phyloP scores from a whole-genome alignment of 2,329 filamentous ascomycete species.

The Aspergillus persii region DNA sequence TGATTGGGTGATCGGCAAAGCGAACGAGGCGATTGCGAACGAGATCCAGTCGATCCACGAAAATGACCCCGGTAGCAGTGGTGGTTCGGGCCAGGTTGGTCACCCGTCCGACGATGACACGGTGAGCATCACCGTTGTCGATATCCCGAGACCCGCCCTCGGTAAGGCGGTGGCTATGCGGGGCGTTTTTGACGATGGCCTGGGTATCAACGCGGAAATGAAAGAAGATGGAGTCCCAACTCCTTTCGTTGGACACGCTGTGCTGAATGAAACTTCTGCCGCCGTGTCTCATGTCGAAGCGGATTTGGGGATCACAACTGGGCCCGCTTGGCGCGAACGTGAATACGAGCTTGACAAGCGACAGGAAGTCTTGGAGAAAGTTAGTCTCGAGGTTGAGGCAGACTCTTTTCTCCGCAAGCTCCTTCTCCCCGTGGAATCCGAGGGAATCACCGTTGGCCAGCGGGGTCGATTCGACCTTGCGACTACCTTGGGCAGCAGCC shows the following conservation, averaged over 20 bases:
- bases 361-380: conserved; percentile 80
- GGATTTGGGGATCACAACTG: conserved; percentile 73
- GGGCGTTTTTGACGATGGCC: conserved; percentile 86
- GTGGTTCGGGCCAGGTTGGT: conserved; percentile 54
- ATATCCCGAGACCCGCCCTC: conserved; percentile 74
- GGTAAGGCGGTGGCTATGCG: conserved; percentile 88
- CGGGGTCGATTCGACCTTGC: conserved; percentile 76
- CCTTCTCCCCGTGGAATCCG: conserved; percentile 71
- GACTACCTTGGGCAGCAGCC: conserved; percentile 72
- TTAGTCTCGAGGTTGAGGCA: conserved; percentile 75
- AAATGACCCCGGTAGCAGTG: conserved; percentile 65
- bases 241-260: conserved; percentile 69
- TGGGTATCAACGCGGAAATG: conserved; percentile 96
- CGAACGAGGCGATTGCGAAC: conserved; percentile 76
- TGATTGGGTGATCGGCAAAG: conserved; percentile 88
- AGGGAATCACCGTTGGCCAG: conserved; percentile 78
- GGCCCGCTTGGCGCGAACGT: conserved; percentile 66
- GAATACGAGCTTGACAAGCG: conserved; percentile 78
- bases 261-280: conserved; percentile 81
- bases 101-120: conserved; percentile 72
- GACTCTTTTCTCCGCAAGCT: conserved; percentile 80
- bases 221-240: conserved; percentile 89
- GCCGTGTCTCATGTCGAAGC: conserved; percentile 74
- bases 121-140: conserved; percentile 83
- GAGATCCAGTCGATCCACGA: conserved; percentile 67